Evolutionary conservation across 106 monocot species (phyloP).

Genomic region (Platanthera guangdongensis): DNA sequence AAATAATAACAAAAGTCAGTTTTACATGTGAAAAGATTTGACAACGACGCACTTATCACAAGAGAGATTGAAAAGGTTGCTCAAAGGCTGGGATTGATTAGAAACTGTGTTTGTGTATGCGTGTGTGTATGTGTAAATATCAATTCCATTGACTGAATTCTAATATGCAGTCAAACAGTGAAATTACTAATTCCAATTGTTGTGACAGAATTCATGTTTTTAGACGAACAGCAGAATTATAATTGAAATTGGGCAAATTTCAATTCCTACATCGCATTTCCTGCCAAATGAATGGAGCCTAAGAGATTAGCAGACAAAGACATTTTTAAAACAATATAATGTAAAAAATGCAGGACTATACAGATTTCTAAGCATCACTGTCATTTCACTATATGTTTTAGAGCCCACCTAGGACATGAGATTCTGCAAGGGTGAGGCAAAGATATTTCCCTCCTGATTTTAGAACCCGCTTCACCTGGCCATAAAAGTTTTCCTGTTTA

Average conservation of each 20-base stretch:
- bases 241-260: too few species aligned
- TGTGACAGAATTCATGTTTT: too few species aligned
- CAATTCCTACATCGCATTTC: too few species aligned
- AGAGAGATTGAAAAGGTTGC: not conserved
- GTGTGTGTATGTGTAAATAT: too few species aligned
- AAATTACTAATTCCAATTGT: too few species aligned
- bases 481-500: constrained; percentile 3
- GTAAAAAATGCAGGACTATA: constrained; percentile 1
- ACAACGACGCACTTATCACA: not conserved
- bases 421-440: constrained; percentile 85
- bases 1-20: not conserved
- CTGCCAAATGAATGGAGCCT: not conserved
- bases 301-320: not conserved
- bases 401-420: constrained; percentile 80
- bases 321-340: not conserved
- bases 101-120: too few species aligned
- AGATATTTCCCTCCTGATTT: constrained; percentile 74
- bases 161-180: too few species aligned
- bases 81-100: too few species aligned
- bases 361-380: not conserved
- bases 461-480: constrained; percentile 74
- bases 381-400: not conserved
- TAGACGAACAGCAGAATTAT: too few species aligned
- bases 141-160: too few species aligned
- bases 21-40: not conserved